These are phyloP conservation scores for Apophysomyces trapeziformis DNA, from an alignment of 371 early-diverging fungal species.

Conservation along the genomic window DNA sequence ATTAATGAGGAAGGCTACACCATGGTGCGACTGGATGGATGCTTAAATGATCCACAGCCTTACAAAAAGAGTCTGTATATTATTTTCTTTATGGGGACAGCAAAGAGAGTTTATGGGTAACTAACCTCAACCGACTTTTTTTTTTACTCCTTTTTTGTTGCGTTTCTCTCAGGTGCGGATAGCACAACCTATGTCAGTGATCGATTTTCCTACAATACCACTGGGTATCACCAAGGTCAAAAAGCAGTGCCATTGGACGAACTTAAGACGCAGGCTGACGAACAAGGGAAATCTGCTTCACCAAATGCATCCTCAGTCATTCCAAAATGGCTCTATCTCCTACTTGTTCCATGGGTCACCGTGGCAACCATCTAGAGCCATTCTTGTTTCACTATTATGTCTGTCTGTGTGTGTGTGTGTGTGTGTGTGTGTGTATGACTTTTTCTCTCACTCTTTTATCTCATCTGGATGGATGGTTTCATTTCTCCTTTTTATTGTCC, in stretches of 20 bases:
- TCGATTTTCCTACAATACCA: slow-evolving; percentile 43
- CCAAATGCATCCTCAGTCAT: neutral
- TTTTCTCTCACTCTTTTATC: neutral
- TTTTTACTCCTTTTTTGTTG: neutral
- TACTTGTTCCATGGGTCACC: neutral
- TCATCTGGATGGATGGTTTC: neutral
- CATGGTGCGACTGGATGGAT: slow-evolving; percentile 60
- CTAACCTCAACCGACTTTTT: too few species aligned
- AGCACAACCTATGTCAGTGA: slow-evolving; percentile 40
- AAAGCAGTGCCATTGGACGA: slow-evolving; percentile 16
- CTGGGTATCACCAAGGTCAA: slow-evolving; percentile 52
- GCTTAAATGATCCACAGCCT: slow-evolving; percentile 55
- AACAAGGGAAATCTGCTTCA: neutral
- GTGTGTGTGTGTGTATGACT: neutral
- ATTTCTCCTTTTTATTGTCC: neutral
- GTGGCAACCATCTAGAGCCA: neutral
- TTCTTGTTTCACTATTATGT: too few species aligned
- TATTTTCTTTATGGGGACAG: too few species aligned
- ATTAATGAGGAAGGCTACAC: slow-evolving; percentile 55
- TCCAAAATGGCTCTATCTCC: neutral
- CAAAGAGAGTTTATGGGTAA: too few species aligned
- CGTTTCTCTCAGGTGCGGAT: slow-evolving; percentile 23
- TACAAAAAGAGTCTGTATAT: slow-evolving; percentile 46
- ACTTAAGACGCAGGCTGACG: neutral
- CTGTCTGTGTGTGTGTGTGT: too few species aligned